Conservation (phyloP, 805 yeast species). For the Torulaspora gathmanii region DNA sequence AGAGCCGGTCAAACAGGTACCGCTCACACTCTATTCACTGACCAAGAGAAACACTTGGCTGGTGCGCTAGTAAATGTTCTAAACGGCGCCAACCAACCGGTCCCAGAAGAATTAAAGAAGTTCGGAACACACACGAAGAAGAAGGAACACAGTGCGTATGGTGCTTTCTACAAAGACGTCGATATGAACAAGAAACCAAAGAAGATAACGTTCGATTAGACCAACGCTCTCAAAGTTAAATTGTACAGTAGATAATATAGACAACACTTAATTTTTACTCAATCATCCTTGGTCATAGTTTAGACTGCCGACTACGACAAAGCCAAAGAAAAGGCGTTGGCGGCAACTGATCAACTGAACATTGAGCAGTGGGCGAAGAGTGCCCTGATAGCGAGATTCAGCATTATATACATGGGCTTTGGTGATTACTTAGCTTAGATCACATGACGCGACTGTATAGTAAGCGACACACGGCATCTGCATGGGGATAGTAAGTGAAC, state of each 20-base stretch:
- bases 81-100: slow-evolving; percentile 90
- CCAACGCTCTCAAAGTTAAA: background rate
- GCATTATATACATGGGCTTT: background rate
- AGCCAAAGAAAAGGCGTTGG: background rate
- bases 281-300: background rate
- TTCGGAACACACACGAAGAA: slow-evolving; percentile 98
- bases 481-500: background rate
- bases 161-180: slow-evolving; percentile 93
- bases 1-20: slow-evolving; percentile 94
- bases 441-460: background rate
- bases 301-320: background rate
- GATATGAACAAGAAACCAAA: slow-evolving; percentile 80
- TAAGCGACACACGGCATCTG: background rate
- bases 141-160: slow-evolving; percentile 96
- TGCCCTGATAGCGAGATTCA: background rate
- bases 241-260: slow-evolving; percentile 4
- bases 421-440: background rate
- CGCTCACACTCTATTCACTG: slow-evolving; percentile 94
- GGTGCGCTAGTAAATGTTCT: slow-evolving; percentile 91
- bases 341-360: too few species aligned
- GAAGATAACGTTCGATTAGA: slow-evolving; percentile 75
- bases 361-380: too few species aligned
- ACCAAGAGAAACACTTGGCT: slow-evolving; percentile 90
- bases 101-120: slow-evolving; percentile 89
- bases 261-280: background rate